Base-by-base conservation (phyloP, 371 early-diverging fungal species). In the Mortierella sp. region DNA sequence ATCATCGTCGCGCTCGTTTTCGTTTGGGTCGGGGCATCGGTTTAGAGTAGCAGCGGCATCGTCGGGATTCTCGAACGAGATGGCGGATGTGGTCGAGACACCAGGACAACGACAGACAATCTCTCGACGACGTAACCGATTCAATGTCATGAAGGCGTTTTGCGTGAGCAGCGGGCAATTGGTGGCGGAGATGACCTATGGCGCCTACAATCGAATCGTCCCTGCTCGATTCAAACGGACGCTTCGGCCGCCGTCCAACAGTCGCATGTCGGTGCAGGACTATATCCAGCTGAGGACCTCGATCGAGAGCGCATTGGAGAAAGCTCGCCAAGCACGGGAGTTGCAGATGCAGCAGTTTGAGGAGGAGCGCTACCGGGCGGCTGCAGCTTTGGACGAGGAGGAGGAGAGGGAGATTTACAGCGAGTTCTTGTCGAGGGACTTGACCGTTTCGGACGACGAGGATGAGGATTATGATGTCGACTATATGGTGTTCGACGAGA, bases 31-130 rank as follows among this genome's bases (percentile, higher is more conserved):
- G 29, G n/a, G 47, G 7, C 50, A 72, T 13, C 53, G 55, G 58
- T 14, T 65, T 55, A 24, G 41, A n/a, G 22, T 48, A 58, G 45
- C 61, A 39, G 31, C 4, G 4, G 22, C 65, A 0, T n/a, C 53
- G 19, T 61, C 75, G 37, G 82, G 79, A 39, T 81, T 81, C 37
- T 29, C 74, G 14, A 77, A 81, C 67, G 85, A 85, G 66, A 68
- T 81, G 67, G 34, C 68, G 16, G 85, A 85, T 66, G 39, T 65
- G 13, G 79, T 81, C 22, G 82, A 79, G 29, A 61, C 64, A 5
- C 79, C 84, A 0, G 71, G 73, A 8, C 76, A 79, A 40, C 64
- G 84, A 9, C 79, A 83, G 16, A 79, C 55, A 24, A 65, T 71
- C 9, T 78, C 79, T 3, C 44, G 79, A 34, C 72, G 81, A 22